Base-by-base conservation (phyloP, 192 early-diverging fungal species). In the Chytriomyces hyalinus region DNA sequence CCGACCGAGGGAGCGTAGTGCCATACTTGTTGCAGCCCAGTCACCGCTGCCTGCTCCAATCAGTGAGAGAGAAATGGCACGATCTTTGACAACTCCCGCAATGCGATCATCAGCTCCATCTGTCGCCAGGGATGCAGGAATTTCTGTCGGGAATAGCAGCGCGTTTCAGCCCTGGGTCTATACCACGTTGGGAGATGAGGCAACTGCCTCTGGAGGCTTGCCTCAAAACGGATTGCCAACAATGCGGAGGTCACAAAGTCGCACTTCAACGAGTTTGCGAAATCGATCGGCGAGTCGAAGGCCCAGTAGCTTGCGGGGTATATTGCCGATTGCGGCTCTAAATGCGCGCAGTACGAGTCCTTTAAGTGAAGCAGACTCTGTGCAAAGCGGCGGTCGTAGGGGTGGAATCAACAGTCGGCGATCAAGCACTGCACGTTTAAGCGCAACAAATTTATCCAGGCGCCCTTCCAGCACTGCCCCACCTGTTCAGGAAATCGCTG, bases 121-220 rank as follows among this genome's bases (percentile, higher is more conserved):
- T 20, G 20, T 57, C 53, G 53, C 53, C 20, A n/a, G 13, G 10
- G 71, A 73, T 26, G 28, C 24, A 62, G 71, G 71, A 10, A 20
- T 73, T 7, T 22, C 59, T 20, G 71, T 49, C 0, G 71, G 71
- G 43, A 73, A 63, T 43, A 61, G 59, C n/a, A n/a, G 45, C 1
- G 71, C 63, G 15, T 73, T 73, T 26, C 60, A 62, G 71, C 71
- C 71, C 0, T 73, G 71, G 71, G 15, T 71, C 51, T 43, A 36
- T 9, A 1, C 36, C 36, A 36, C 36, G 36, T 36, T 65, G 63
- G 11, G 63, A 65, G 63, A 65, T 13, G 63, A 65, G 36, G 63
- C 15, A 68, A 46, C 26, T 10, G n/a, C 17, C 67, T 68, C 67
- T 17, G 43, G 13, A 26, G 17, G 43, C 67, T 46, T 9, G 43